Evolutionary conservation across 192 early-diverging fungal genomes (phyloP), one percentile per base, ranked within the genome.

Genomic region (Umbelopsis sp.): DNA sequence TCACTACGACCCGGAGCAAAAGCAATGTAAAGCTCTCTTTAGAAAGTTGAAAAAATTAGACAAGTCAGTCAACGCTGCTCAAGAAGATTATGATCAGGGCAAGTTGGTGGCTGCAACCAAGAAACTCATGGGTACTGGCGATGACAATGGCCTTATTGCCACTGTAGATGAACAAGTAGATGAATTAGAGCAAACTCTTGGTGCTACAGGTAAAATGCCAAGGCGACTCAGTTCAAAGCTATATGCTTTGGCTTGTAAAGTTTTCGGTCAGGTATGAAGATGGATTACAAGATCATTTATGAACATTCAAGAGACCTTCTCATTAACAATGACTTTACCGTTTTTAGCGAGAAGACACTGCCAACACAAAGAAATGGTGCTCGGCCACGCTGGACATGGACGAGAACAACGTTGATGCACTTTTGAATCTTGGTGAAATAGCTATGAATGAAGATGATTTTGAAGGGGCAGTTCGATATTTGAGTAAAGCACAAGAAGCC

Each of bases 1-100:
- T 14, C 86, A 89, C 29, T 89, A 90, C 5, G 97, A 99, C 74
- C 96, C 95, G 1, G 97, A 99, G 51, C 89, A 99, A 78, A 94
- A 93, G 77, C 38, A 79, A 32, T 98, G 97, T 86, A 96, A 95
- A 79, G 81, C 74, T 7, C 71, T 88, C 7, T 95, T 94, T 75
- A 77, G 85, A 26, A 81, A 77, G 56, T 70, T 96, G 41, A 96
- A 95, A 68, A 86, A 87, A 54, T 74, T 93, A 29, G 90, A 94
- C 41, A 94, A 95, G 76, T 82, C 80, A 32, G 70, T 96, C 20
- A 77, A 77, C 21, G 88, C 81, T 71, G 81, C 94, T 21, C 84
- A 88, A 22, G 73, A 66, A 1, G 83, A 89, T 66, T 69, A 86
- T 16, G 77, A 79, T 38, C 82, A 85, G 56, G 74, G 82, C 29